Conservation (phyloP, 352 stramenopile genomes). For the Globisporangium parvum region DNA sequence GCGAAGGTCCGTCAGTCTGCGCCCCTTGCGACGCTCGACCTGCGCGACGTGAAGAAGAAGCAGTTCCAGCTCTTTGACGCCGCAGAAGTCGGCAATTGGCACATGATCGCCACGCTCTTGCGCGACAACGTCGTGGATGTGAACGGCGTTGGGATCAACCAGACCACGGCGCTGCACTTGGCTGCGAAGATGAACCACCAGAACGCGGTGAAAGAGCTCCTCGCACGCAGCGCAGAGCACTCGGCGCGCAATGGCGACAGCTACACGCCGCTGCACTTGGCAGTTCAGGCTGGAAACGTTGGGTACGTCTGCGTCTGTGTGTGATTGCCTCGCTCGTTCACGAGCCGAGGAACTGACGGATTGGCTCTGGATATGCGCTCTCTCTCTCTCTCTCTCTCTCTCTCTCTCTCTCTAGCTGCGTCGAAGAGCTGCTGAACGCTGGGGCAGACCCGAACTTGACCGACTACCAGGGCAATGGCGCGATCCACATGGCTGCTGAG, state of each 20-base stretch:
- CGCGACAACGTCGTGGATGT: constrained; percentile 83
- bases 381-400: no score
- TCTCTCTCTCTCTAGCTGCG: constrained; percentile 51
- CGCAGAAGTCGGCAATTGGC: constrained; percentile 77
- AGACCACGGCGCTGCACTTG: constrained; percentile 76
- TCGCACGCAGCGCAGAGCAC: constrained; percentile 59
- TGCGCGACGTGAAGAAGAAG: constrained; percentile 86
- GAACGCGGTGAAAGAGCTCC: constrained; percentile 68
- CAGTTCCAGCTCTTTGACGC: constrained; percentile 86
- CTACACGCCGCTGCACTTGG: constrained; percentile 76
- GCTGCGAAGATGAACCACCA: constrained; percentile 71
- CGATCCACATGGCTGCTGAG: constrained; percentile 79
- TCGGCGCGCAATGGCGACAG: constrained; percentile 70
- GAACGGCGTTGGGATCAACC: constrained; percentile 83
- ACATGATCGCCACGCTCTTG: constrained; percentile 73
- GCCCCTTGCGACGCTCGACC: constrained; percentile 77
- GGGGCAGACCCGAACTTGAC: constrained; percentile 75
- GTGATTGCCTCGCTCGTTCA: not conserved
- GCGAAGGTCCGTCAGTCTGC: constrained; percentile 44
- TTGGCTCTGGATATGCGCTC: not conserved
- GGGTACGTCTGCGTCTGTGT: constrained; percentile 27
- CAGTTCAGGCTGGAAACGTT: constrained; percentile 60
- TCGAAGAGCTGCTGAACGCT: constrained; percentile 65
- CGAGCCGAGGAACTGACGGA: not conserved
- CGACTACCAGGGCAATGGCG: constrained; percentile 77